Conservation (phyloP, 2,329 filamentous ascomycete genomes). For the Trichophyton verrucosum region DNA sequence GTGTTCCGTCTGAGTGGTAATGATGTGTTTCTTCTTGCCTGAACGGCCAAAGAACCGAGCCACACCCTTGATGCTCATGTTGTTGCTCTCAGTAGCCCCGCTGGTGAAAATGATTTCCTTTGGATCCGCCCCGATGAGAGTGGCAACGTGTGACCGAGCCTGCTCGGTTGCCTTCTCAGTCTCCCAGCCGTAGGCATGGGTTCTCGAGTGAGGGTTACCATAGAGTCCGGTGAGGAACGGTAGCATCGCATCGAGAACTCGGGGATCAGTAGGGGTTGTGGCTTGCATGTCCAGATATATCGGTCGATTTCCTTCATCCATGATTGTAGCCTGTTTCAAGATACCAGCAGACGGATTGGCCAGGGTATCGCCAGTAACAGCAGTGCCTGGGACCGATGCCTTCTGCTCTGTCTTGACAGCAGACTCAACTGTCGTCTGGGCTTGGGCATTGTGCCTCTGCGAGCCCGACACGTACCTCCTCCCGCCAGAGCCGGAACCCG, state of each 20-base stretch:
- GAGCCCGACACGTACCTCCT: constrained; percentile 65
- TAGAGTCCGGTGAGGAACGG: constrained; percentile 88
- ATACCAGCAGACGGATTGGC: constrained; percentile 75
- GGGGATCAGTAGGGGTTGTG: constrained; percentile 86
- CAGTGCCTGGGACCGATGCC: constrained; percentile 53
- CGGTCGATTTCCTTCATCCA: constrained; percentile 84
- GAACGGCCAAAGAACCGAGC: constrained; percentile 85
- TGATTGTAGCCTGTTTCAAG: constrained; percentile 78
- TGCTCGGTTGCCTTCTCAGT: constrained; percentile 87
- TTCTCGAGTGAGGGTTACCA: constrained; percentile 93
- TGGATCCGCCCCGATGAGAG: constrained; percentile 79
- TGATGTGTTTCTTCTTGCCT: constrained; percentile 97
- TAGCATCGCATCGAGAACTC: constrained; percentile 92
- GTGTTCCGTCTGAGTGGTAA: constrained; percentile 95
- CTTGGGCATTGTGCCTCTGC: constrained; percentile 55
- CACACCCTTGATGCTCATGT: constrained; percentile 99
- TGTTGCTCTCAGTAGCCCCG: constrained; percentile 96
- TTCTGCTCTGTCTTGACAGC: constrained; percentile 79
- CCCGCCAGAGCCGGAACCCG: constrained; percentile 18
- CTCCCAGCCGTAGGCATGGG: constrained; percentile 98
- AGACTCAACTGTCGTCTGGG: constrained; percentile 69
- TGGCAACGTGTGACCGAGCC: constrained; percentile 70
- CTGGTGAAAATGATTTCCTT: constrained; percentile 99
- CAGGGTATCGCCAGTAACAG: constrained; percentile 50
- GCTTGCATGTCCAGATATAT: constrained; percentile 99